Evolutionary conservation across 2,329 filamentous ascomycete genomes (phyloP).

Genomic region (Scedosporium apiospermum): DNA sequence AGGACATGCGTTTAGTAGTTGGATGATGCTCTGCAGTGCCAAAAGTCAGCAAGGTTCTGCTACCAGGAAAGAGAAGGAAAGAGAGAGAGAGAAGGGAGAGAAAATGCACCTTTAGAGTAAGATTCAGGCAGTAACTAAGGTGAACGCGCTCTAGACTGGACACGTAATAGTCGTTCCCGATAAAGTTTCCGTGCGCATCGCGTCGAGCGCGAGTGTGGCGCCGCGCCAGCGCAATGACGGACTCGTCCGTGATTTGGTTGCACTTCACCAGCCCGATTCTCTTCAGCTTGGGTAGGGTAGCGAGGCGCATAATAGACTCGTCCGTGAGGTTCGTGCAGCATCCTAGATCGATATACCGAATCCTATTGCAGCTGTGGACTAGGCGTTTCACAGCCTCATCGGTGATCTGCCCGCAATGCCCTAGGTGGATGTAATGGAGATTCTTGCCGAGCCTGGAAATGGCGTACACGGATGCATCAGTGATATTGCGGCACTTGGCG

Average conservation of each 20-base stretch:
- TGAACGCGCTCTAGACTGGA: constrained; percentile 84
- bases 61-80: constrained; percentile 12
- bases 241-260: constrained; percentile 77
- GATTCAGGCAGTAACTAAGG: constrained; percentile 83
- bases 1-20: constrained; percentile 80
- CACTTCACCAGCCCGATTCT: constrained; percentile 95
- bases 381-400: constrained; percentile 79
- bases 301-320: constrained; percentile 71
- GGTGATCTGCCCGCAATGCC: constrained; percentile 86
- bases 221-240: constrained; percentile 74
- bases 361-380: constrained; percentile 80
- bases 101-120: constrained; percentile 65
- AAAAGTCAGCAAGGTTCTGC: not conserved
- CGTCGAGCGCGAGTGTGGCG: constrained; percentile 43
- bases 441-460: constrained; percentile 92
- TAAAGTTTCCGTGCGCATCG: constrained; percentile 35
- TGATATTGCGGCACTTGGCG: constrained; percentile 89
- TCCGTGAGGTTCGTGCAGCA: constrained; percentile 89
- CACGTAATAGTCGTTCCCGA: constrained; percentile 43
- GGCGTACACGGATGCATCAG: constrained; percentile 75
- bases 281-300: constrained; percentile 83
- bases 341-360: constrained; percentile 95
- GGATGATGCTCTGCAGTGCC: constrained; percentile 66
- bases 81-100: not conserved
- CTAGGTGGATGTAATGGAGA: constrained; percentile 89